Evolutionary conservation across 768 basidiomycete genomes (phyloP), one percentile per base, ranked within the genome.

Genomic region (Trichaptum fuscoviolaceum): DNA sequence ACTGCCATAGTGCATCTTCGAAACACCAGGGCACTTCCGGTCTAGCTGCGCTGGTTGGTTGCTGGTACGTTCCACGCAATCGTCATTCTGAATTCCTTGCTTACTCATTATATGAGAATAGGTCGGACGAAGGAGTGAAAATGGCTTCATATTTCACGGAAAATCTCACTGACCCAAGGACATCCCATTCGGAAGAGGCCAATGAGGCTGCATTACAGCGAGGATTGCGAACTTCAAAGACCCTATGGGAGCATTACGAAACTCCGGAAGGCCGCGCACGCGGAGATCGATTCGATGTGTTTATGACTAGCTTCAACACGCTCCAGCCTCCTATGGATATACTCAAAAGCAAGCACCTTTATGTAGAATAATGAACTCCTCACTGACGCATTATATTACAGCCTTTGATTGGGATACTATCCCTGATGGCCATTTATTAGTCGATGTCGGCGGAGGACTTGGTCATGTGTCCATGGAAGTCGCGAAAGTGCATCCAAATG

Each of bases 61-160:
- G 91, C 59, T 86, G 83, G 91, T 91, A 24, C 15, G 69, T 61
- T 25, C 69, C n/a, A n/a, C n/a, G n/a, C 1, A 17, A 4, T 6
- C 42, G n/a, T 52, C 42, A 52, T 12, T 6, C 42, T 2, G 8
- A 30, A 8, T 8, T 52, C 5, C 20, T 52, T 36, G 35, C 35
- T 36, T 52, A 15, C 20, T 52, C 18, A 63, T 66, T 25, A 24
- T 30, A 69, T 71, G n/a, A n/a, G n/a, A 36, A 12, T 67, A 92
- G 91, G 69, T 82, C 88, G 7, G 91, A 93, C 71, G 91, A 93
- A 71, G 82, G 92, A 57, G 85, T 87, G 78, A 92, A 92, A 75
- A 82, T 90, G 0, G 85, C 89, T 10, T 87, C 88, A 7, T 92
- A 89, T 70, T 81, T 93, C 66, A 88, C 91, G 0, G 91, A 93